phyloP scores from a whole-genome alignment of 495 filamentous ascomycete genomes.

The Talaromyces ruber region DNA sequence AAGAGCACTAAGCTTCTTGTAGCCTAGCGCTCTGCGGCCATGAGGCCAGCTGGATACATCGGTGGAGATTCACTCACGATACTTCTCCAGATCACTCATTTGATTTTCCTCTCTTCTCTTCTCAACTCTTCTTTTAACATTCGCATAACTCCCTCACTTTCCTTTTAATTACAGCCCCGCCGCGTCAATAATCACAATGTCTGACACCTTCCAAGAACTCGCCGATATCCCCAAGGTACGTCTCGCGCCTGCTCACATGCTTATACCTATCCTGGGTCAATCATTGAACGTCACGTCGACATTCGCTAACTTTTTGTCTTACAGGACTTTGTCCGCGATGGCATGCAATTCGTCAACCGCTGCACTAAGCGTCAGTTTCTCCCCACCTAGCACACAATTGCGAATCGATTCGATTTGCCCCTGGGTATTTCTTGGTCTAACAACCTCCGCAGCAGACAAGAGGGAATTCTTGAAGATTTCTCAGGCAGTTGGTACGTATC shows the following conservation, averaged over 20 bases:
- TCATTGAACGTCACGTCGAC: neutral
- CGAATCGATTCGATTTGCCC: neutral
- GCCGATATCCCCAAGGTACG: constrained; percentile 56
- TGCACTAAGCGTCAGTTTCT: constrained; percentile 74
- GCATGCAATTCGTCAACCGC: constrained; percentile 71
- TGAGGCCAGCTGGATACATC: constrained; percentile 7
- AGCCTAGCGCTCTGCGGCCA: neutral
- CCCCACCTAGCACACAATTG: neutral
- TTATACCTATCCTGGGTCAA: neutral
- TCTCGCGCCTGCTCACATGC: neutral
- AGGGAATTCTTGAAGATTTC: constrained; percentile 90
- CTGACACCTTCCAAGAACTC: constrained; percentile 71
- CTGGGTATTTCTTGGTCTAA: neutral
- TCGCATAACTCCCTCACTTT: neutral
- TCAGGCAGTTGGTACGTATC: constrained; percentile 73
- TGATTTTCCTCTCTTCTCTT: neutral
- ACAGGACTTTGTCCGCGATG: constrained; percentile 73
- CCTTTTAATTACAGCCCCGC: neutral
- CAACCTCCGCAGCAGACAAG: constrained; percentile 53
- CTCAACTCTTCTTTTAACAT: neutral
- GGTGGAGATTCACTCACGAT: neutral
- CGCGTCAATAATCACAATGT: constrained; percentile 33
- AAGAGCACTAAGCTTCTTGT: neutral
- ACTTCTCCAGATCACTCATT: neutral
- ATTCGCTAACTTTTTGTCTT: constrained; percentile 31